Evolutionary conservation across 805 yeast species (phyloP).

Genomic region (Suhomyces tanzawaensis): DNA sequence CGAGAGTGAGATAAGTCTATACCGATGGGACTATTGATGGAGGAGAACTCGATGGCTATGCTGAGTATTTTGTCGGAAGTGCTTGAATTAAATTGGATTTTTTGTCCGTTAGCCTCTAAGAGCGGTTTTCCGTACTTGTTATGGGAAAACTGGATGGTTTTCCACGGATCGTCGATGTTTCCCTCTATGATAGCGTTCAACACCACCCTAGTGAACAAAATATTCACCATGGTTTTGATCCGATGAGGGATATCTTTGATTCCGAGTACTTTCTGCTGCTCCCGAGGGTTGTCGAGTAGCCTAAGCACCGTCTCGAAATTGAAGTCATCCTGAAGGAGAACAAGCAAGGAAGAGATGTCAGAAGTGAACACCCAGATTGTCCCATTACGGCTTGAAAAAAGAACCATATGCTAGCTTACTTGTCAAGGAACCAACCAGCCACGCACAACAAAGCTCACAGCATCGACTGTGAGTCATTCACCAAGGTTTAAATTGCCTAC

Average conservation of each 20-base stretch:
- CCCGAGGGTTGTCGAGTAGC: conserved; percentile 35
- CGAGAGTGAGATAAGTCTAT: conserved; percentile 38
- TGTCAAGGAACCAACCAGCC: no score
- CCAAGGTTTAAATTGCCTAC: no score
- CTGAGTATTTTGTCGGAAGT: conserved; percentile 53
- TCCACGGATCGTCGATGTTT: conserved; percentile 18
- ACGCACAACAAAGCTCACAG: no score
- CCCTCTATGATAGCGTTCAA: conserved; percentile 29
- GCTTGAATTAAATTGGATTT: conserved; percentile 53
- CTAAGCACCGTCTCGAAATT: conserved; percentile 52
- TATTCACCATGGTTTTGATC: conserved; percentile 40
- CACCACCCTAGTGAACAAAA: conserved; percentile 44
- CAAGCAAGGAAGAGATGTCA: conserved; percentile 8
- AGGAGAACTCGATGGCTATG: conserved; percentile 38
- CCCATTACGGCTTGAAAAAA: no score
- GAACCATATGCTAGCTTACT: no score
- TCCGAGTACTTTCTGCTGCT: conserved; percentile 41
- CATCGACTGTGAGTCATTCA: no score
- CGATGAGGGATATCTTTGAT: conserved; percentile 36
- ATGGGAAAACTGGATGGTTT: conserved; percentile 22
- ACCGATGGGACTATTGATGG: conserved; percentile 26
- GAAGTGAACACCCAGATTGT: conserved; percentile 13
- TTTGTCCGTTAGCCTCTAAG: conserved; percentile 13
- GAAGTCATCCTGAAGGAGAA: conserved; percentile 26
- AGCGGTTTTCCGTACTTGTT: conserved; percentile 61